Base-by-base conservation (phyloP, 495 filamentous ascomycete species). In the Lasiosphaeriaceae sp. region DNA sequence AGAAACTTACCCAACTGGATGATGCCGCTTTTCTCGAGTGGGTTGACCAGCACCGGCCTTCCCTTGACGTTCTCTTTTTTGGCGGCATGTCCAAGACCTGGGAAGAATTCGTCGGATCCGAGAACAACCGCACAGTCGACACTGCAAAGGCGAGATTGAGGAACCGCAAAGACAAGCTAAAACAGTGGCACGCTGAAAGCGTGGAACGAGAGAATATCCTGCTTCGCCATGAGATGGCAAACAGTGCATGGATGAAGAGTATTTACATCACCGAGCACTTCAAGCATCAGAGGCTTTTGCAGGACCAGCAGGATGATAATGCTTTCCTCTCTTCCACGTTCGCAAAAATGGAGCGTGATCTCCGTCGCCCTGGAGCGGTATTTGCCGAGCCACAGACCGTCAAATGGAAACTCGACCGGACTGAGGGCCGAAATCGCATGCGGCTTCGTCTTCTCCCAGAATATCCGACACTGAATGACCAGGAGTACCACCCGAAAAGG, bases 351-450 rank as follows among this genome's bases (percentile, higher is more conserved):
- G 83, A 90, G 47, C 73, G 83, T 55, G 86, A 91, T 47, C 75
- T 96, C 44, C 78, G 78, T 44, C 82, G 90, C 20, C 88, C 89
- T 11, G 88, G 89, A 45, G 91, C 89, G 16, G 77, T 97, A 21
- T 84, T 96, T 39, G 84, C 88, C 47, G 81, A 87, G 47, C 73
- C 78, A 0, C 77, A 79, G 17, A 69, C 81, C 14, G 77, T 76
- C 3, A 96, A 89, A 67, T 97, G 90, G 90, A 90, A 88, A 65
- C 82, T 98, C 8, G 94, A 98, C 67, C 84, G 94, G 64, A 97
- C 92, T 0, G 94, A 98, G 75, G 95, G 93, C 37, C 83, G 92
- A 16, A 96, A 96, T 67, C 88, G 95, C 35, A 97, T 97, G 92
- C 83, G 95, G 41, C 76, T 95, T 50, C 84, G 94, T 5, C 82